Evolutionary conservation across 116 monocot species (phyloP).

Genomic region (Papilionanthe hybrid): DNA sequence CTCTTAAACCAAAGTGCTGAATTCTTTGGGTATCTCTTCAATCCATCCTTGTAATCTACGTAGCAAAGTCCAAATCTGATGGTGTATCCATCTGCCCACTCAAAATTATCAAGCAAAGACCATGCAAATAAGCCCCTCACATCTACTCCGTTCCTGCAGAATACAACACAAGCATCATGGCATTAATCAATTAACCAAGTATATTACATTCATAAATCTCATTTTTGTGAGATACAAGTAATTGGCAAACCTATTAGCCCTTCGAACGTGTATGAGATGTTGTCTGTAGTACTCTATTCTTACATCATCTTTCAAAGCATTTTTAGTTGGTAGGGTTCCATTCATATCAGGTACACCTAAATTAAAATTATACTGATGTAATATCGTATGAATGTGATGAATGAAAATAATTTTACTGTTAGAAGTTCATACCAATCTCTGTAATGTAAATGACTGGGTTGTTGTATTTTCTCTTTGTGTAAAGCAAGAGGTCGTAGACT

Average conservation of each 20-base stretch:
- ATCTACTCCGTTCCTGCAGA: constrained; percentile 26
- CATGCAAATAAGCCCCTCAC: constrained; percentile 49
- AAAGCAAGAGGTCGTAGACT: constrained; percentile 28
- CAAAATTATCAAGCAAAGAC: constrained; percentile 49
- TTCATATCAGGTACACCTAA: constrained; percentile 40
- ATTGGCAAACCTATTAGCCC: constrained; percentile 41
- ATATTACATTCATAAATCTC: background rate
- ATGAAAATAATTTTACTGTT: no score
- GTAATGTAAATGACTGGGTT: constrained; percentile 57
- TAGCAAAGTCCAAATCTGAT: constrained; percentile 37
- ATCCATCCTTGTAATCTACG: constrained; percentile 30
- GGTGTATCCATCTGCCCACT: constrained; percentile 36
- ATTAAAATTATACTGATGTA: no score
- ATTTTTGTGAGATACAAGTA: no score
- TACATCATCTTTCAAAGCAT: constrained; percentile 47
- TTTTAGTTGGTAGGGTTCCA: constrained; percentile 19
- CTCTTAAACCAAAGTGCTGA: constrained; percentile 35
- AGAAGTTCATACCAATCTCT: constrained; percentile 36
- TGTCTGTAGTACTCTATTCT: constrained; percentile 32
- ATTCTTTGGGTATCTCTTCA: constrained; percentile 35
- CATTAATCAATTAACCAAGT: background rate
- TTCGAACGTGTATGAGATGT: constrained; percentile 30
- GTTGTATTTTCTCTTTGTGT: constrained; percentile 42
- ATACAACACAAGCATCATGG: background rate
- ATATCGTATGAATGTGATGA: no score